Percentiles rank a stretch among this genome's conserved stretches.
Conservation (phyloP, 2,329 filamentous ascomycete genomes). For the Talaromyces sp. region DNA sequence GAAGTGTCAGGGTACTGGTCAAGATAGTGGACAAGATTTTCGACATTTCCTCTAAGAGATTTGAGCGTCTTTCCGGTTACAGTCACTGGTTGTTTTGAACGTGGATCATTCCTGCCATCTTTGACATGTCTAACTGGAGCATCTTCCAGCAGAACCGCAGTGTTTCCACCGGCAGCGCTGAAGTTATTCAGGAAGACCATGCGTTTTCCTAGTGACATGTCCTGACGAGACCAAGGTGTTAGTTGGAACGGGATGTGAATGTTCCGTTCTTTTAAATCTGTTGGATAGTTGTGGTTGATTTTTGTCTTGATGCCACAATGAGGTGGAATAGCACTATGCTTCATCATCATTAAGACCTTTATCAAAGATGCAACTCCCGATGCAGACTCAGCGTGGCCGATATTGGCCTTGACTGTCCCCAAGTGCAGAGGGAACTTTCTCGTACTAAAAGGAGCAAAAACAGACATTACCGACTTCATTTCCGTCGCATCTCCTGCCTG, state of each 20-base stretch:
- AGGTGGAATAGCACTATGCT: background rate
- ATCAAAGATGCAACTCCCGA: background rate
- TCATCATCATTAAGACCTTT: slow-evolving; percentile 1
- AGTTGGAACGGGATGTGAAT: background rate
- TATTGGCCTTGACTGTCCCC: slow-evolving; percentile 28
- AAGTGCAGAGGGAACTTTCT: slow-evolving; percentile 24
- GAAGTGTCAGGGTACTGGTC: slow-evolving; percentile 33
- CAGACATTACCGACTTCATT: slow-evolving; percentile 23
- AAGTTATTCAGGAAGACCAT: slow-evolving; percentile 57
- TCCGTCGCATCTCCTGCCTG: slow-evolving; percentile 29
- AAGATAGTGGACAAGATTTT: slow-evolving; percentile 1
- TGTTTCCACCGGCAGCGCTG: slow-evolving; percentile 62
- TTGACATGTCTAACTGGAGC: background rate
- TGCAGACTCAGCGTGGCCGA: slow-evolving; percentile 42
- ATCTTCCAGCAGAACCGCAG: background rate
- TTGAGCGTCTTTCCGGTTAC: slow-evolving; percentile 49
- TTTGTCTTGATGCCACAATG: slow-evolving; percentile 8
- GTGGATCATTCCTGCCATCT: slow-evolving; percentile 43
- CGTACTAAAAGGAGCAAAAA: slow-evolving; percentile 21
- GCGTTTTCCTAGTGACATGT: slow-evolving; percentile 21
- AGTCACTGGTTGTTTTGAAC: slow-evolving; percentile 51
- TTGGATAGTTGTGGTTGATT: background rate
- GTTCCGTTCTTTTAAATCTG: background rate
- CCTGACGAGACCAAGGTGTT: slow-evolving; percentile 15
- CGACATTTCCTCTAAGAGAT: slow-evolving; percentile 47